Evolutionary conservation across 1,284 basidiomycete species (phyloP).

Genomic region (Singerocomus rubriflavus): DNA sequence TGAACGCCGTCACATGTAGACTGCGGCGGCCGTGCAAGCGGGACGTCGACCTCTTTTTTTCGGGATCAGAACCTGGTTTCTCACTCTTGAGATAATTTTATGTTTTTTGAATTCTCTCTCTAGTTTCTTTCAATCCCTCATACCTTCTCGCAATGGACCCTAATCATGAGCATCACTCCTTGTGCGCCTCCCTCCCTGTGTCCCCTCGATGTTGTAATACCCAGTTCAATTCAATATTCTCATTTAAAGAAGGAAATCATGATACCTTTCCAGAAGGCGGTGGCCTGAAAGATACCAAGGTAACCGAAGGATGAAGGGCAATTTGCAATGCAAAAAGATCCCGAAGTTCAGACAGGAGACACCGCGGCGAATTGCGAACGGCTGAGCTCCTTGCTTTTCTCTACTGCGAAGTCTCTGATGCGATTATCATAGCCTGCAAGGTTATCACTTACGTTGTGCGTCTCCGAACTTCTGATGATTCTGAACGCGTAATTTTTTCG

Average conservation of each 20-base stretch:
- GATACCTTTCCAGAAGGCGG: slow-evolving; percentile 16
- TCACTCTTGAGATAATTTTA: slow-evolving; percentile 13
- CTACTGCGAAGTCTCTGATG: slow-evolving; percentile 13
- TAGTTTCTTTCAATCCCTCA: slow-evolving; percentile 2
- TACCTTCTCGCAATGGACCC: slow-evolving; percentile 26
- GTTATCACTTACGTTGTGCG: slow-evolving; percentile 31
- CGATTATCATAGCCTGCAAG: slow-evolving; percentile 23
- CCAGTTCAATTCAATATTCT: slow-evolving; percentile 15
- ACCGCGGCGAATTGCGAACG: slow-evolving; percentile 29
- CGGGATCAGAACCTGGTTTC: slow-evolving; percentile 4
- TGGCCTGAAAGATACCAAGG: slow-evolving; percentile 12
- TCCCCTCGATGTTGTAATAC: slow-evolving; percentile 24
- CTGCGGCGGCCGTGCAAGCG: slow-evolving; percentile 15
- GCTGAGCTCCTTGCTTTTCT: slow-evolving; percentile 6
- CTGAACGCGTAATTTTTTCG: slow-evolving; percentile 13
- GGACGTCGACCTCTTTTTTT: neutral
- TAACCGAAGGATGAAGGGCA: slow-evolving; percentile 20
- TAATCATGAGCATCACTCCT: slow-evolving; percentile 13
- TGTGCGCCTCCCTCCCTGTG: slow-evolving; percentile 3
- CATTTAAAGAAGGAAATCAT: slow-evolving; percentile 12
- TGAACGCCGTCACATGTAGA: slow-evolving; percentile 17
- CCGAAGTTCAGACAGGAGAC: slow-evolving; percentile 22
- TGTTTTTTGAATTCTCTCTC: slow-evolving; percentile 7
- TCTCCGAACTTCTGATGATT: slow-evolving; percentile 11
- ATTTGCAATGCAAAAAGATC: slow-evolving; percentile 24